These are phyloP conservation scores for Cryphonectria japonica DNA, from an alignment of 2,329 filamentous ascomycete species.

Conservation along the genomic window DNA sequence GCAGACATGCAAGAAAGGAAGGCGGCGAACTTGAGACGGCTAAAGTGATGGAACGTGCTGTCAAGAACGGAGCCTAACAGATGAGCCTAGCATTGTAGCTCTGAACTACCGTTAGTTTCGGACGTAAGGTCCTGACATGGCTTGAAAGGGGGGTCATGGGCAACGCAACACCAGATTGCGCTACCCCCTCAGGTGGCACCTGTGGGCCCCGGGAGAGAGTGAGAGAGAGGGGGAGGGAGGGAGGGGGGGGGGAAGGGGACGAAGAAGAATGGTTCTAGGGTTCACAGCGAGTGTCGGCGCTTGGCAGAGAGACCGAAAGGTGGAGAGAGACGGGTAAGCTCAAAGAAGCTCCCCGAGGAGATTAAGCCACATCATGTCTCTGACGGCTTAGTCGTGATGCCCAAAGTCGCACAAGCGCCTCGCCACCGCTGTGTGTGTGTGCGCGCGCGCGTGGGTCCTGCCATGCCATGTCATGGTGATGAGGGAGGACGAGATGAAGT, in stretches of 20 bases:
- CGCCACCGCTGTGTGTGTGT: not conserved
- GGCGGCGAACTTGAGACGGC: not conserved
- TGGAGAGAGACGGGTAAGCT: not conserved
- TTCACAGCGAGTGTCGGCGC: not conserved
- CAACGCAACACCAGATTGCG: slow-evolving; percentile 19
- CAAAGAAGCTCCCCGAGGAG: not conserved
- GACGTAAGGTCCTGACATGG: slow-evolving; percentile 24
- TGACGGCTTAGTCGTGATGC: slow-evolving; percentile 22
- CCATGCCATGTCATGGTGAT: slow-evolving; percentile 7
- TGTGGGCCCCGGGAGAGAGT: slow-evolving; percentile 2
- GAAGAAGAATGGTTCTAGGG: slow-evolving; percentile 2
- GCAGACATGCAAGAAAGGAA: not conserved
- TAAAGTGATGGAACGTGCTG: not conserved
- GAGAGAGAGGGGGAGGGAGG: no score
- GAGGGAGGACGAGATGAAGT: not conserved
- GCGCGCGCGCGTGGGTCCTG: not conserved
- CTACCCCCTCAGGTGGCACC: slow-evolving; percentile 21
- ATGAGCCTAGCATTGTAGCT: not conserved
- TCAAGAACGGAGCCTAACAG: not conserved
- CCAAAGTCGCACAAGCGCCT: slow-evolving; percentile 13
- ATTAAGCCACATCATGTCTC: slow-evolving; percentile 11
- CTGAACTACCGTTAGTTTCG: slow-evolving; percentile 22
- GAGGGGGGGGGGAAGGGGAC: not conserved
- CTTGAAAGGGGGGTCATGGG: slow-evolving; percentile 11
- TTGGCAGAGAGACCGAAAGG: not conserved